Percentiles rank a stretch among this genome's conserved stretches.
phyloP scores from a whole-genome alignment of 1,139 yeast genomes.

The Debaryomyces robertsiae region DNA sequence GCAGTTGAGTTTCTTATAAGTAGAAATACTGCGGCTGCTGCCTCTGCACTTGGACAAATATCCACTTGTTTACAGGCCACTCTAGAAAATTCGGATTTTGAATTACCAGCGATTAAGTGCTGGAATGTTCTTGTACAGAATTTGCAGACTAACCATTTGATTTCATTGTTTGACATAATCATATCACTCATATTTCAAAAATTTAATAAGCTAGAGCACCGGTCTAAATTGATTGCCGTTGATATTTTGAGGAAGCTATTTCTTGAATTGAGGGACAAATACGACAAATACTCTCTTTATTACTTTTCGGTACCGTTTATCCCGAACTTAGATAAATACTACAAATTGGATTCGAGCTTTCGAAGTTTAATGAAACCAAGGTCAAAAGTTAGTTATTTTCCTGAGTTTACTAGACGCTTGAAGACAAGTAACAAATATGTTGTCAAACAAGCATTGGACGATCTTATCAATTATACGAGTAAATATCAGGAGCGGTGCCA shows the following conservation, averaged over 20 bases:
- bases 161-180: conserved; percentile 48
- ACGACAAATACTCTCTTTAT: conserved; percentile 46
- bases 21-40: conserved; percentile 61
- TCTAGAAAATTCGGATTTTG: conserved; percentile 62
- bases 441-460: conserved; percentile 75
- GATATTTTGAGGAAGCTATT: conserved; percentile 47
- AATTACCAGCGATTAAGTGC: conserved; percentile 63
- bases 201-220: conserved; percentile 53
- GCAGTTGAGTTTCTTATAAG: conserved; percentile 73
- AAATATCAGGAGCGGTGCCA: conserved; percentile 53
- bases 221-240: conserved; percentile 50
- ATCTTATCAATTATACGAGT: conserved; percentile 55
- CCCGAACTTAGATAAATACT: conserved; percentile 37
- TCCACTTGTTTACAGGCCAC: conserved; percentile 86
- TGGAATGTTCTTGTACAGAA: conserved; percentile 61
- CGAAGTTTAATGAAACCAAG: conserved; percentile 29
- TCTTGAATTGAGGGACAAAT: conserved; percentile 34
- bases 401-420: conserved; percentile 58
- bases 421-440: conserved; percentile 73
- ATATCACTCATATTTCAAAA: conserved; percentile 59
- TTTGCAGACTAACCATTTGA: conserved; percentile 54
- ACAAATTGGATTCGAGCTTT: conserved; percentile 26
- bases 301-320: conserved; percentile 54
- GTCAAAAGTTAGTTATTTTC: conserved; percentile 37
- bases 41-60: conserved; percentile 84